Evolutionary conservation across 164 flowering plant genomes (phyloP), one percentile per base, ranked within the genome.

Genomic region (Umbilicus rupestris): DNA sequence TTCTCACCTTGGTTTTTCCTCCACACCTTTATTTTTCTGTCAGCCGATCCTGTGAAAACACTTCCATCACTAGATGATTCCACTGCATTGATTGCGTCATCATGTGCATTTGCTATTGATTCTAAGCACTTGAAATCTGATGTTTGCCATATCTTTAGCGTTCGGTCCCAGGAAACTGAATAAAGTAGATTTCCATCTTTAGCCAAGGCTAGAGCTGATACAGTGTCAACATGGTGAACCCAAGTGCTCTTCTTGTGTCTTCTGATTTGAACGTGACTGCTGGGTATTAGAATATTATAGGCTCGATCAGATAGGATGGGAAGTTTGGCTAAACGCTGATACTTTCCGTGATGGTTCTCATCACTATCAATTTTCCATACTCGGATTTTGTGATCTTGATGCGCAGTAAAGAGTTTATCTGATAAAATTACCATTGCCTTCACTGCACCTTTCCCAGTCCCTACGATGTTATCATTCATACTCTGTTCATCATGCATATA

Each of bases 81-180:
- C 17, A 93, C 55, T 3, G 94, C 90, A 63, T 93, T 90, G 39
- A 90, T 84, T 1, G 98, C 97, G 67, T 93, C 98, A 50, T 93
- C 92, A 37, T 93, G 98, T 0, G 96, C 97, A 20, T 82, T 77
- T 0, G 37, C 29, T 0, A 93, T 76, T 0, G 98, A 90, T 50
- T 93, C 97, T 68, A 89, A 47, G 55, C 98, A 93, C 39, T 70
- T 82, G 85, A 82, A 84, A 72, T 90, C 95, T 0, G 79, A 72
- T 4, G 83, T 79, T 30, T 82, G 66, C 98, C 98, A 93, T 6
- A 88, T 74, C 50, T 90, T 93, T 64, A 93, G 69, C 0, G 92
- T 73, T n/a, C 96, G 68, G 49, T 93, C 98, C 98, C 98, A 93
- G 0, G 98, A 93, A 39, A 76, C 94, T 0, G 98, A 90, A 78